Evolutionary conservation across 371 early-diverging fungal genomes (phyloP), one percentile per base, ranked within the genome.

Genomic region (Paraphysoderma sedebokerense): DNA sequence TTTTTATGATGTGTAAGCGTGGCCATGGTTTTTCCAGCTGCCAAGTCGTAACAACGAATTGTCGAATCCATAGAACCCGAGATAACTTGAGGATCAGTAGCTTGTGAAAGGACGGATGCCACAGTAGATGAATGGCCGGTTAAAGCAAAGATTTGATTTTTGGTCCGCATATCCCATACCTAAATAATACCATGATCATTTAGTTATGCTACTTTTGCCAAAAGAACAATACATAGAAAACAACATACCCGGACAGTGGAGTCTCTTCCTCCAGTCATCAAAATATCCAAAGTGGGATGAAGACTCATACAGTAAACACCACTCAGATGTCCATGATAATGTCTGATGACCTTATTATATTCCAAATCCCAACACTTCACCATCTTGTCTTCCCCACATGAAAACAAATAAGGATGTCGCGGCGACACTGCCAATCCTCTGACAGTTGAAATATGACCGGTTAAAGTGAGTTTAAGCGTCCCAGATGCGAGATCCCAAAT

Each of bases 401-500:
- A 92, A 54, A 95, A 96, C 34, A 97, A 59, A 52, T 96, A 96
- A 2, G 98, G 96, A 53, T 92, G 93, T 13, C 93, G 77, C 15
- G 83, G 65, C 2, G 93, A 92, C 0, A 95, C 84, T 7, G 83
- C 92, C 34, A 97, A 63, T 9, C 92, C 96, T 35, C 95, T 82
- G 2, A 97, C 92, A 3, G 90, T 74, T 26, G 91, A 81, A 56
- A 97, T 89, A 62, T 97, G 96, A 22, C 96, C 96, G 4, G 98
- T 97, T 30, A 97, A 67, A 13, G 98, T 82, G 30, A 97, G 68
- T 58, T 87, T 90, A 26, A 97, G 68, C 1, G 83, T 85, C 26
- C 98, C 96, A 0, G 96, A 93, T 3, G 96, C 95, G 59, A 97
- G 56, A 66, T 95, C 96, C 96, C 96, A 95, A 51, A 97, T 90